Evolutionary conservation across 441 rosid species (phyloP), one percentile per base, ranked within the genome.

Genomic region (Euphorbia schlechtendalii): DNA sequence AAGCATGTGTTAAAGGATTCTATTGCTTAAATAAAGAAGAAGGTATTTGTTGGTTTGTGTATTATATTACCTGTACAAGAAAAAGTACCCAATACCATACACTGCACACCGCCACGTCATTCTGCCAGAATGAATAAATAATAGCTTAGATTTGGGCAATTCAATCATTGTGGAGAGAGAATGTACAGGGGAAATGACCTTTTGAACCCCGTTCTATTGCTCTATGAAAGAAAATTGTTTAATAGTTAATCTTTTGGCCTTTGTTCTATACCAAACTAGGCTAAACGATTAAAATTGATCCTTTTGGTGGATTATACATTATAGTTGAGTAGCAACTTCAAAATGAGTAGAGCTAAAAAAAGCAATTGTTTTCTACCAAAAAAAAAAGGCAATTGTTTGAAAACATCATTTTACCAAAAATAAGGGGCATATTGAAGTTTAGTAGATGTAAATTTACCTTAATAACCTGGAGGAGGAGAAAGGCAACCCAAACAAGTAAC

Each of bases 81-180:
- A 88, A 90, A 18, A 90, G 76, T 27, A 78, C 74, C 98, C 98
- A 93, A 63, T 86, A 92, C 79, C 76, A 71, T 61, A 82, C 53
- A 56, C 91, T 81, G 76, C 98, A 92, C 43, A 72, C 86, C 64
- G 81, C 73, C 56, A 79, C 73, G 70, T 90, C 80, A 53, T 90
- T 86, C 98, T 93, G 92, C 78, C 59, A 41, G 66, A 38, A 68
- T 54, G 20, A 63, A 32, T 57, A 48, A 15, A 40, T 53, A 38
- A 74, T 48, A 25, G 20, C 36, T 22, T 22, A 40, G 65, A 70
- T 20, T 41, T 27, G 32, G 43, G 36, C 28, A 49, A 30, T 56
- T n/a, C 17, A 56, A 64, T 60, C 56, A 67, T 43, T 30, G 53
- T 69, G 49, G 45, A 45, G 45, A 60, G 54, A 57, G 41, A 0